These are phyloP conservation scores for Mercurialis annua DNA, from an alignment of 345 rosid species.

Conservation along the genomic window DNA sequence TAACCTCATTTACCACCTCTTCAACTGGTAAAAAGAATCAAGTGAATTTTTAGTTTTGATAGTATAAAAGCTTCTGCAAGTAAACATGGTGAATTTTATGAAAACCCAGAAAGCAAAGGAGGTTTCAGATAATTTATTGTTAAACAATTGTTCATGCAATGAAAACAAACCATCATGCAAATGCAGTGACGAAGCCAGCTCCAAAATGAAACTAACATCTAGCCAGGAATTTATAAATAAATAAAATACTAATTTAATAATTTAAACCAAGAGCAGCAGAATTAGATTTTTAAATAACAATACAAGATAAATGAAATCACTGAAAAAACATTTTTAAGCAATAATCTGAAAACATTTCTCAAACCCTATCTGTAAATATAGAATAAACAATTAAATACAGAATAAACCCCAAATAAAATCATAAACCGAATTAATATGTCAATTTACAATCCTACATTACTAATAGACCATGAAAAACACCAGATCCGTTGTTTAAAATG, in stretches of 20 bases:
- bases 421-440: not conserved
- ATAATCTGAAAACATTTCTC: not conserved
- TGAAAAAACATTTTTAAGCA: not conserved
- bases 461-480: conserved; percentile 11
- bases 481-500: conserved; percentile 39
- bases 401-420: not conserved
- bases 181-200: too few relatives aligned
- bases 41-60: too few relatives aligned
- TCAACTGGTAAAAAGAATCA: not conserved
- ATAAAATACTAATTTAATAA: not conserved
- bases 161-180: not conserved
- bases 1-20: not conserved
- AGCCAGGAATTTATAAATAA: not conserved
- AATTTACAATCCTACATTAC: conserved; percentile 14
- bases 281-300: not conserved
- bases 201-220: not conserved
- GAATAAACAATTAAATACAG: not conserved
- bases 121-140: not conserved
- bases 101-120: not conserved
- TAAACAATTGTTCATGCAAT: not conserved
- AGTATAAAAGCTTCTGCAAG: not conserved
- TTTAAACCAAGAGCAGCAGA: not conserved
- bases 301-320: not conserved
- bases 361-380: not conserved
- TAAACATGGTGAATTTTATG: not conserved